Evolutionary conservation across 306 rosid species (phyloP), one percentile per base, ranked within the genome.

Genomic region (Gillenia trifoliata): DNA sequence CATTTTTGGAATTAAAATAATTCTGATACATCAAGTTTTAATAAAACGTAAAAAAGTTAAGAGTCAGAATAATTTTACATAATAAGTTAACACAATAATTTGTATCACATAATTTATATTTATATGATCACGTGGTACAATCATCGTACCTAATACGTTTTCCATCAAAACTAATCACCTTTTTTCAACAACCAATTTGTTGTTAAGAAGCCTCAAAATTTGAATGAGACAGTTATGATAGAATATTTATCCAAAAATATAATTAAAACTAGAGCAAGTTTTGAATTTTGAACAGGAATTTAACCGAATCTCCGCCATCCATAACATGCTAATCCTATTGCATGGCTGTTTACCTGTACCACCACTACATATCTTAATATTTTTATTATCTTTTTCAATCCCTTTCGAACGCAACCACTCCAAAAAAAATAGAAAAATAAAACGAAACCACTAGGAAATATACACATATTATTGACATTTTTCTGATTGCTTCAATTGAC

Each of bases 301-400:
- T 19, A 70, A 54, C 64, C 23, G 52, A 70, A 70, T 54, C 33
- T 38, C 55, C 22, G 10, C 8, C 38, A 3, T 34, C 8, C 34
- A 33, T 22, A 26, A 50, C 45, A n/a, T 33, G 49, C 16, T 11
- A 10, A 55, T 55, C 54, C 64, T 52, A 50, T 68, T 40, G 49
- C 16, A 34, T 22, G 47, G 38, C 9, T 30, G 34, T 74, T 68
- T 65, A 85, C 77, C 86, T 68, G 68, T 60, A 34, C 79, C 88
- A 72, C 77, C 33, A 67, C n/a, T 49, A 22, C 31, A 28, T 7
- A 8, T 19, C 41, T 36, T 43, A 11, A 11, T 19, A 8, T 29
- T 50, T 62, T 22, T 45, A 31, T 71, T 60, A 47, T 70, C 55
- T 74, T 60, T 47, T 25, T 54, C 70, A 38, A 8, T 55, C 34